Percentiles rank a stretch among this genome's conserved stretches.
phyloP scores from a whole-genome alignment of 805 yeast species.

The Deakozyma indianensis region DNA sequence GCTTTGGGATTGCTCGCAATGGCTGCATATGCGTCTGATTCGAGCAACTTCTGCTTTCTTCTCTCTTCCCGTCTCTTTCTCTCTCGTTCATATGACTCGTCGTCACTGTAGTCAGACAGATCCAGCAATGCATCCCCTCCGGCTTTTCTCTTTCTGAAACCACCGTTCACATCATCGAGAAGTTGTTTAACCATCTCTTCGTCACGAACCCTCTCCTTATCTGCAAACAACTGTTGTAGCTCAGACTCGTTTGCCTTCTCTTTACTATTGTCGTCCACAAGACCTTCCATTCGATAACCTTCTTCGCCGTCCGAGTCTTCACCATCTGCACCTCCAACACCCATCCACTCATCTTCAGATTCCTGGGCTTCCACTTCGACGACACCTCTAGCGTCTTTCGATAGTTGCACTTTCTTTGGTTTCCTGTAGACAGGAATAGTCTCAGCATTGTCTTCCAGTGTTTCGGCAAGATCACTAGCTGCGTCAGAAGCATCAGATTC shows the following conservation, averaged over 20 bases:
- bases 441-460: neutral
- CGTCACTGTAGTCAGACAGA: slow-evolving; percentile 3
- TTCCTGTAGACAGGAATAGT: slow-evolving; percentile 2
- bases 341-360: slow-evolving; percentile 13
- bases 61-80: neutral
- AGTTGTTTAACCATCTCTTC: slow-evolving; percentile 8
- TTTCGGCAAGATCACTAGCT: neutral
- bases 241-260: slow-evolving; percentile 4
- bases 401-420: slow-evolving; percentile 1
- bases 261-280: slow-evolving; percentile 7
- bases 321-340: slow-evolving; percentile 6
- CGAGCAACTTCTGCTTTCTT: neutral
- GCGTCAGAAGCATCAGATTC: neutral
- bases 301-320: slow-evolving; percentile 5
- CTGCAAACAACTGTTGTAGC: slow-evolving; percentile 5
- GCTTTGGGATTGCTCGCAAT: neutral
- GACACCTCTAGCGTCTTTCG: neutral
- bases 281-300: slow-evolving; percentile 5
- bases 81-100: slow-evolving; percentile 2
- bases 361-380: slow-evolving; percentile 15
- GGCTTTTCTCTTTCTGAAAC: slow-evolving; percentile 8
- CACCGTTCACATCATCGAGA: slow-evolving; percentile 13
- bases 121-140: slow-evolving; percentile 4
- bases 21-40: neutral
- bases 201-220: slow-evolving; percentile 11